Evolutionary conservation across 169 alveolate genomes (phyloP).

Genomic region (Pseudocohnilembus persalinus): DNA sequence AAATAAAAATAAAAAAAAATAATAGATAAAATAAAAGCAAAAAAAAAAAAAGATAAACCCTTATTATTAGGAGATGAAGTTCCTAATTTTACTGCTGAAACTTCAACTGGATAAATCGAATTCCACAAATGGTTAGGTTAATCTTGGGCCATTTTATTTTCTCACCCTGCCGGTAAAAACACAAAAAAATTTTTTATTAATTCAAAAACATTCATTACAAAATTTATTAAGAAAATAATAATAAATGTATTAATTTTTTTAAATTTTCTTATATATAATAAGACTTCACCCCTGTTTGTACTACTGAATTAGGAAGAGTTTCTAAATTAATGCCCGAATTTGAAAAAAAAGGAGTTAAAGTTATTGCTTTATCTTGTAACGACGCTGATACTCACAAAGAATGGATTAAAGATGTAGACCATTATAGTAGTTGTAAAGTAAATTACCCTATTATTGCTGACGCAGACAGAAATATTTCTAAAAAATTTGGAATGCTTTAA

Average conservation of each 20-base stretch:
- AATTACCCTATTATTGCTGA: conserved; percentile 62
- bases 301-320: conserved; percentile 77
- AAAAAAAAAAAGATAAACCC: not conserved
- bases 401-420: not conserved
- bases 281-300: conserved; percentile 86
- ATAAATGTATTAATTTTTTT: too few species aligned
- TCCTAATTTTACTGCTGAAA: conserved; percentile 17
- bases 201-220: not conserved
- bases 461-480: conserved; percentile 55
- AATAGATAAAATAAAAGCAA: too few species aligned
- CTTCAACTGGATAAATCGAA: not conserved
- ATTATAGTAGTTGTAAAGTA: conserved; percentile 32
- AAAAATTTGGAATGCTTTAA: conserved; percentile 65
- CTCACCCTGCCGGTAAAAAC: not conserved
- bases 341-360: conserved; percentile 53
- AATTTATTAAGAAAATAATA: too few species aligned
- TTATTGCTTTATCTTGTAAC: not conserved
- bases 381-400: not conserved
- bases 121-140: conserved; percentile 9
- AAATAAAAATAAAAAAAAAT: too few species aligned
- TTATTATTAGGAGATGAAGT: conserved; percentile 10
- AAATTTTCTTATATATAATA: not conserved
- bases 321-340: conserved; percentile 55
- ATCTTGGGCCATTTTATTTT: conserved; percentile 10
- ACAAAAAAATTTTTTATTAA: too few species aligned